These are phyloP conservation scores for Coemansia sp. DNA, from an alignment of 192 early-diverging fungal species.

Conservation along the genomic window DNA sequence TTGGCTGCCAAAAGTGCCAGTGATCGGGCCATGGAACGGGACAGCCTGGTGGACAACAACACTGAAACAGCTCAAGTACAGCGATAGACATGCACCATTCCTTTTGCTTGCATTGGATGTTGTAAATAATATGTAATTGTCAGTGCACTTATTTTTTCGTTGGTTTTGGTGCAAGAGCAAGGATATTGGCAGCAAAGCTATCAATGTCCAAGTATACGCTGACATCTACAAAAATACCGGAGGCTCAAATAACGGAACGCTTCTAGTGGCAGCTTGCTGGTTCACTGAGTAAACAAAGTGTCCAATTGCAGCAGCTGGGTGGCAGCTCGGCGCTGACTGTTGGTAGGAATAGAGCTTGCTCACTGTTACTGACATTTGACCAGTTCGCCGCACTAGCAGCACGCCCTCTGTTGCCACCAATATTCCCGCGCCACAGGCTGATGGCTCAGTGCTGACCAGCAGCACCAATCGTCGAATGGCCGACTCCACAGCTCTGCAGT, in stretches of 20 bases:
- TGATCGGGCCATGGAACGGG: background rate
- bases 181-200: too few relatives aligned
- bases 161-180: too few relatives aligned
- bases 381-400: conserved; percentile 9
- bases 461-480: conserved; percentile 9
- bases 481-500: background rate
- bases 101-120: background rate
- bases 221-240: background rate
- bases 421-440: conserved; percentile 9
- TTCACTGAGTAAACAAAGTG: conserved; percentile 7
- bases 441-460: conserved; percentile 15
- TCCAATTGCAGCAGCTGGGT: conserved; percentile 3
- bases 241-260: background rate
- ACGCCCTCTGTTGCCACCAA: conserved; percentile 2
- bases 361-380: conserved; percentile 1
- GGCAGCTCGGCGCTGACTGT: background rate
- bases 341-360: conserved; percentile 5
- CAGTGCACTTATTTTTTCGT: too few relatives aligned
- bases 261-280: background rate
- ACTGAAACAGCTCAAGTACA: background rate
- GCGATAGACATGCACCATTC: background rate
- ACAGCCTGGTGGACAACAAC: background rate
- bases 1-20: background rate
- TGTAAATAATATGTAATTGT: background rate
- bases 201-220: background rate